phyloP scores from a whole-genome alignment of 768 basidiomycete species.

The Trametes meyenii region DNA sequence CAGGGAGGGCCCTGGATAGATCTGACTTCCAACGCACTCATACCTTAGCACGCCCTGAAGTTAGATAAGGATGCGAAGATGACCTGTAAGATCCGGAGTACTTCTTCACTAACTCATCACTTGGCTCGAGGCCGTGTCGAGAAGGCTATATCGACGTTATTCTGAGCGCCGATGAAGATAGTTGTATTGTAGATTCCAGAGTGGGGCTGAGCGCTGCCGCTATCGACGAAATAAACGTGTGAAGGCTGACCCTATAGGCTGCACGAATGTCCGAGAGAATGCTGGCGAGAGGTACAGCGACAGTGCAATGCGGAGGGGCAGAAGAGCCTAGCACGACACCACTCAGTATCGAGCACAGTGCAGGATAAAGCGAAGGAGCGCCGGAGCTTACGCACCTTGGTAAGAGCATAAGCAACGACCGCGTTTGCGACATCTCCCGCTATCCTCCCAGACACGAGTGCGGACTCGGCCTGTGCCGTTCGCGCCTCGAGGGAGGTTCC shows the following conservation, averaged over 20 bases:
- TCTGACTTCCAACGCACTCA: too few species aligned
- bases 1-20: too few species aligned
- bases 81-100: too few species aligned
- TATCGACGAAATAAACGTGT: constrained; percentile 14
- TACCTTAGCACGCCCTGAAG: too few species aligned
- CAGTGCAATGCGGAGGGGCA: constrained; percentile 71
- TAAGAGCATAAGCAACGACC: constrained; percentile 76
- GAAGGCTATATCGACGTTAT: too few species aligned
- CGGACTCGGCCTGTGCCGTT: constrained; percentile 4
- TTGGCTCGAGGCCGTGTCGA: too few species aligned
- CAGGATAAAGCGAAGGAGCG: background rate
- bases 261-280: constrained; percentile 68
- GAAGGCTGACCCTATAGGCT: constrained; percentile 47
- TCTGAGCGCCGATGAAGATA: too few species aligned
- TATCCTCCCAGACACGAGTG: constrained; percentile 37
- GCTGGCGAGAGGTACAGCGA: constrained; percentile 75
- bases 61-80: too few species aligned
- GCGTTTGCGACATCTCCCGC: constrained; percentile 83
- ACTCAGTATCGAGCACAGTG: background rate
- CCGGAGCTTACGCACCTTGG: constrained; percentile 56
- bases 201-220: background rate
- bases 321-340: constrained; percentile 53
- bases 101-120: too few species aligned
- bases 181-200: too few species aligned
- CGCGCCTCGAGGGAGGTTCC: background rate